Base-by-base conservation (phyloP, 495 filamentous ascomycete species). In the Chaetomium fimeti region DNA sequence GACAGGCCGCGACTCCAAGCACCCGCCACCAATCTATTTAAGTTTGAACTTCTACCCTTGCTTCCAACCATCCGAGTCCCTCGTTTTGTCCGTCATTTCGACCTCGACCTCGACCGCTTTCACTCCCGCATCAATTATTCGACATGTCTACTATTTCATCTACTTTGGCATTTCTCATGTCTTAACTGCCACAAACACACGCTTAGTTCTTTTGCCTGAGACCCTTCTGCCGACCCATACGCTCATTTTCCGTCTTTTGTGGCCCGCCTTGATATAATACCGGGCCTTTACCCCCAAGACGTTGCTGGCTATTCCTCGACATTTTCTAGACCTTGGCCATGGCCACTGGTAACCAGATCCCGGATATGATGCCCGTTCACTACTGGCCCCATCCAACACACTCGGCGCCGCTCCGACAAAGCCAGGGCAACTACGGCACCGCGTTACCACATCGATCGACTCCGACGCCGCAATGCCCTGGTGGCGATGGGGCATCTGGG, bases 321-420 rank as follows among this genome's bases (percentile, higher is more conserved):
- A 52, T 16, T 9, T 27, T 16, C 24, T 8, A 12, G 22, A 7
- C 22, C 22, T 4, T 45, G 4, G 8, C 42, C 5, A 62, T 62
- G 60, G 38, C 16, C 4, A 25, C 25, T 5, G 36, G 56, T 20
- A n/a, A 55, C 28, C 51, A 18, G 38, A 25, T 45, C 25, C 27
- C 38, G 9, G 60, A 55, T 9, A 15, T 53, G 24, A 45, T 56
- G 42, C 36, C 49, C 2, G 22, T 40, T 40, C 43, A 29, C 40
- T 62, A 62, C 60, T 62, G 60, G 60, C 22, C 38, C 12, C 60
- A 62, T 48, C 12, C 60, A 51, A 16, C 16, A 52, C 28, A 42
- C 7, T 2, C 29, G 15, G 51, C 1, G 18, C 38, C 51, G 40
- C 51, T 55, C n/a, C 51, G 36, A 2, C 60, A 62, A 36, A 11